Percentiles rank a stretch among this genome's conserved stretches.
Conservation (phyloP, 2,329 filamentous ascomycete species). For the Apiospora rasikravindrae region DNA sequence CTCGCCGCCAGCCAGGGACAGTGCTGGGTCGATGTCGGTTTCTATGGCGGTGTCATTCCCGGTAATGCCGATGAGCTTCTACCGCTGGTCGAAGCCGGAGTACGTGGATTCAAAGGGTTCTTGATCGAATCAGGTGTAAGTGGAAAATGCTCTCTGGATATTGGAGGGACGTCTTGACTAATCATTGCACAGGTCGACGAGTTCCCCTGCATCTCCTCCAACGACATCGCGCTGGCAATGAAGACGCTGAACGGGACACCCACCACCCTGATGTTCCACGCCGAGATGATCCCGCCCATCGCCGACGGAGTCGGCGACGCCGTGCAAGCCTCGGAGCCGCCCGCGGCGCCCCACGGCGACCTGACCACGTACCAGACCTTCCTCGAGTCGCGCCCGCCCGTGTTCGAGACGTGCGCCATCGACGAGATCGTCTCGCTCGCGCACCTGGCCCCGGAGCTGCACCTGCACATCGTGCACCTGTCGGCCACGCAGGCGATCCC, state of each 20-base stretch:
- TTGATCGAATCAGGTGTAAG: slow-evolving; percentile 93
- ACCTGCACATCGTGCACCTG: slow-evolving; percentile 91
- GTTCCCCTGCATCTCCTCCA: slow-evolving; percentile 86
- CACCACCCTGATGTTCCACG: slow-evolving; percentile 98
- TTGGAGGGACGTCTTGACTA: background rate
- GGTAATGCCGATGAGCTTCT: slow-evolving; percentile 83
- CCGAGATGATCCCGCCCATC: slow-evolving; percentile 95
- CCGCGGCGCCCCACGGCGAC: slow-evolving; percentile 72
- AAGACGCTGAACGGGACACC: slow-evolving; percentile 76
- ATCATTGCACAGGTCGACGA: slow-evolving; percentile 77
- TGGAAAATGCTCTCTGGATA: slow-evolving; percentile 28
- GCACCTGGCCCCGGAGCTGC: slow-evolving; percentile 77
- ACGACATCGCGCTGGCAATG: slow-evolving; percentile 83
- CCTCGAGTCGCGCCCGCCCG: slow-evolving; percentile 84
- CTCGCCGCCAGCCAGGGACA: slow-evolving; percentile 81
- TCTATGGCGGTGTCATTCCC: slow-evolving; percentile 93
- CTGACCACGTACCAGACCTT: slow-evolving; percentile 86
- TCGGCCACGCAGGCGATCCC: slow-evolving; percentile 90
- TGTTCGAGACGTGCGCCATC: slow-evolving; percentile 91
- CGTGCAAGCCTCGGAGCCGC: slow-evolving; percentile 71
- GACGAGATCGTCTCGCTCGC: slow-evolving; percentile 84
- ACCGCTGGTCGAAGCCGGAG: slow-evolving; percentile 81
- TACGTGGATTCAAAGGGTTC: slow-evolving; percentile 97
- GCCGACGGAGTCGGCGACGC: slow-evolving; percentile 79
- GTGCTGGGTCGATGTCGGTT: slow-evolving; percentile 99